Evolutionary conservation across 169 alveolate genomes (phyloP).

Genomic region (Theileria luwenshuni): DNA sequence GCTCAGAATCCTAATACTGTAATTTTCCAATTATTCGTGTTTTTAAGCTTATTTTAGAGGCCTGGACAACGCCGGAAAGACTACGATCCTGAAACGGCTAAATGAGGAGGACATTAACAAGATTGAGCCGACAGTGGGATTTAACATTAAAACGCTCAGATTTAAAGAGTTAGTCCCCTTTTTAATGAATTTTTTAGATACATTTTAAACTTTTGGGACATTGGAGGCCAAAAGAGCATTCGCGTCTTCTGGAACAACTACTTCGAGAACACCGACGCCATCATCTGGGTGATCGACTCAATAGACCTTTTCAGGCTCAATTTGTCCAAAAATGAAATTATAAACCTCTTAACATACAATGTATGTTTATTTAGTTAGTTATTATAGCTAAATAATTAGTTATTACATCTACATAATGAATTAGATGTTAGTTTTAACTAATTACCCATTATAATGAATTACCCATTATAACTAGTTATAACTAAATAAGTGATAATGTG

Average conservation of each 20-base stretch:
- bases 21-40: not conserved
- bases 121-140: slow-evolving; percentile 95
- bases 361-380: slow-evolving; percentile 88
- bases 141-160: slow-evolving; percentile 88
- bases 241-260: slow-evolving; percentile 98
- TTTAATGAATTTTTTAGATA: slow-evolving; percentile 63
- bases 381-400: slow-evolving; percentile 34
- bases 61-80: slow-evolving; percentile 96
- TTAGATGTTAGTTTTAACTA: slow-evolving; percentile 76
- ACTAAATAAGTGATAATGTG: too few relatives aligned
- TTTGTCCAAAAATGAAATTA: slow-evolving; percentile 93
- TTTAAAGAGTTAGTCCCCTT: slow-evolving; percentile 67
- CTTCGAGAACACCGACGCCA: slow-evolving; percentile 98
- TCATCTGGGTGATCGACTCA: slow-evolving; percentile 96
- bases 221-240: slow-evolving; percentile 99
- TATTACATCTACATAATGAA: slow-evolving; percentile 8
- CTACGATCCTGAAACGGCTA: slow-evolving; percentile 92
- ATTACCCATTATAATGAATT: slow-evolving; percentile 76
- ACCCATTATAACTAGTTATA: slow-evolving; percentile 60
- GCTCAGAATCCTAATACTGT: slow-evolving; percentile 90
- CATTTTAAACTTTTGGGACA: slow-evolving; percentile 97
- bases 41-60: slow-evolving; percentile 75
- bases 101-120: slow-evolving; percentile 90
- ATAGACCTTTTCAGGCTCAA: slow-evolving; percentile 94
- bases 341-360: slow-evolving; percentile 90